Base-by-base conservation (phyloP, 1,284 basidiomycete genomes). In the Boletus smithii region DNA sequence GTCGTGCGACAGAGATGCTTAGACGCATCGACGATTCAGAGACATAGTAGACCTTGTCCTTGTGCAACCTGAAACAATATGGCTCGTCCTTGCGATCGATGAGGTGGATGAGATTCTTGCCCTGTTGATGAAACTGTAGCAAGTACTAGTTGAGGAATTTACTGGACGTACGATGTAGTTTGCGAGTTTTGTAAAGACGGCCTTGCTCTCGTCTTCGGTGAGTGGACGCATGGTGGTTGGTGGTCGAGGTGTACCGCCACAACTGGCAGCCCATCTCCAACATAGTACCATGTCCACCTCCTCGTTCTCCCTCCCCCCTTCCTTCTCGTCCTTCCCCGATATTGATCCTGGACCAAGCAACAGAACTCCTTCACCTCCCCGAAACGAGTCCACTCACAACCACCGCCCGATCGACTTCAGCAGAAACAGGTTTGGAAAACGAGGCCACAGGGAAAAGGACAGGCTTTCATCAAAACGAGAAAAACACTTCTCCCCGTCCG, bases 21-120 rank as follows among this genome's bases (percentile, higher is more conserved):
- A 97, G 79, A 50, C 91, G 88, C 85, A 99, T 95, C 14, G 91
- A 89, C 0, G 88, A 83, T 59, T 97, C 89, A 6, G 94, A 93
- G 50, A 93, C 90, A 75, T 97, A 97, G 74, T 85, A 97, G 9
- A 97, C 93, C 50, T 90, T 76, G 69, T 94, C 93, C 64, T 82
- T 89, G 65, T 95, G 92, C 41, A 95, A 70, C 52, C 93, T 82
- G 73, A 97, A 95, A 71, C 92, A 95, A 68, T 94, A 84, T 16
- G 86, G 79, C 65, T 95, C 85, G 68, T 95, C 82, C 66, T 85
- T 75, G 65, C 89, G 73, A 75, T 94, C 85, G 63, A 95, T 82
- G 63, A 95, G 76, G 66, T 95, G 83, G 56, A 98, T 83, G 48
- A 97, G 77, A 69, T 95, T 94, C 67, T 90, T 91, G 56, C 90